Conservation (phyloP, 495 filamentous ascomycete genomes). For the Cairneyella variabilis region DNA sequence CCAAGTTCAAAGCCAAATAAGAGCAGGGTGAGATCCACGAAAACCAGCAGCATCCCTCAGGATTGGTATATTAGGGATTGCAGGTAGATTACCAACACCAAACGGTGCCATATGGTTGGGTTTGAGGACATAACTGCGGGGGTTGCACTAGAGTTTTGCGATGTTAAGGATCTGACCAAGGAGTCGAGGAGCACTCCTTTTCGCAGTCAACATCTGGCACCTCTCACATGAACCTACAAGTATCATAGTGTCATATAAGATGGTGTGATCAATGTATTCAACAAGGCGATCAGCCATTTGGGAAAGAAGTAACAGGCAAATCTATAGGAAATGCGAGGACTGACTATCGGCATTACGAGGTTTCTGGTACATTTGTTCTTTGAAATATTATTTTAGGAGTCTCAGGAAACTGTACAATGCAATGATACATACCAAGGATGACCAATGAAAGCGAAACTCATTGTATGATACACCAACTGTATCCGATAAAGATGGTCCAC, state of each 20-base stretch:
- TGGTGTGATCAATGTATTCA: conserved; percentile 1
- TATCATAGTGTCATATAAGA: neutral
- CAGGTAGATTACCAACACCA: conserved; percentile 15
- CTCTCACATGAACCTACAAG: conserved; percentile 7
- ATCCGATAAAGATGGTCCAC: conserved; percentile 17
- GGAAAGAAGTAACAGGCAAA: conserved; percentile 1
- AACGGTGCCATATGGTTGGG: conserved; percentile 8
- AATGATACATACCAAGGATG: conserved; percentile 17
- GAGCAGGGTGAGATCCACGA: conserved; percentile 7
- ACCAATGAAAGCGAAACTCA: conserved; percentile 18
- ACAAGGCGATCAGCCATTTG: neutral
- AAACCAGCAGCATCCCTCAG: conserved; percentile 15
- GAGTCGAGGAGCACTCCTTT: conserved; percentile 8
- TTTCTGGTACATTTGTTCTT: conserved; percentile 5
- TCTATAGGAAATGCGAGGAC: conserved; percentile 3
- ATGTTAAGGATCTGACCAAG: neutral
- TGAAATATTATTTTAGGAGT: conserved; percentile 1
- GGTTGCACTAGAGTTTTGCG: conserved; percentile 9
- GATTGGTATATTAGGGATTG: conserved; percentile 17
- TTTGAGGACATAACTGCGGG: conserved; percentile 16
- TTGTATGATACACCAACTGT: conserved; percentile 24
- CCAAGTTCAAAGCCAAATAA: conserved; percentile 9
- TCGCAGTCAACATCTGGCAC: neutral
- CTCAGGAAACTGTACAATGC: conserved; percentile 1
- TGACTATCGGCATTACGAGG: conserved; percentile 8